Evolutionary conservation across 2,329 filamentous ascomycete species (phyloP), one percentile per base, ranked within the genome.

Genomic region (Paracoccidioides lutzii): DNA sequence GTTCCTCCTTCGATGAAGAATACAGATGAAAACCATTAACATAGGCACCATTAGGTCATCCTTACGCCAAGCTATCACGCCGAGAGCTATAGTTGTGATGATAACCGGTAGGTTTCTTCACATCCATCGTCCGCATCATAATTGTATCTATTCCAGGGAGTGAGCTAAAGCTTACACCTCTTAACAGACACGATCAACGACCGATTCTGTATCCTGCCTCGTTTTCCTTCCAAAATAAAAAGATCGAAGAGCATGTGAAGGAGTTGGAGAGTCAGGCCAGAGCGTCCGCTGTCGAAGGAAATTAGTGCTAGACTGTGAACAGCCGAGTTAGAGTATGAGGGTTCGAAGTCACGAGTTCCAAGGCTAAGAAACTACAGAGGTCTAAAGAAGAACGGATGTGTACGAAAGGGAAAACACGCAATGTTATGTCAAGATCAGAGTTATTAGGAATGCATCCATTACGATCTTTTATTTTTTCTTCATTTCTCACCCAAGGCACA

Each of bases 51-150:
- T 45, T 37, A 51, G 54, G 42, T 44, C 2, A 74, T 77, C 3
- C 67, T 81, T 56, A 81, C 79, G 1, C 79, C 79, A 0, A 72
- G 74, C 0, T 67, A 79, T 38, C 80, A 81, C 58, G 61, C 71
- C 35, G 59, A 60, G n/a, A 52, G 44, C 32, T 56, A 56, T 33
- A 56, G 54, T 37, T 52, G 48, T 9, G 54, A 56, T 30, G 54
- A 56, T 40, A 56, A 56, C 44, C 41, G 54, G 44, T 56, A 22
- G 15, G 54, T 43, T 12, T 32, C 1, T 44, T 28, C 33, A 43
- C 3, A 43, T 15, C 28, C n/a, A 37, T 30, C 4, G 5, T 38
- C 38, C 5, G n/a, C 37, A 42, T n/a, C 38, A 22, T 22, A 52
- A 41, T 32, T n/a, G 33, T 15, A 51, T 14, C 35, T 35, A 12